Base-by-base conservation (phyloP, 148 eudicot genomes). In the Chenopodium formosanum region DNA sequence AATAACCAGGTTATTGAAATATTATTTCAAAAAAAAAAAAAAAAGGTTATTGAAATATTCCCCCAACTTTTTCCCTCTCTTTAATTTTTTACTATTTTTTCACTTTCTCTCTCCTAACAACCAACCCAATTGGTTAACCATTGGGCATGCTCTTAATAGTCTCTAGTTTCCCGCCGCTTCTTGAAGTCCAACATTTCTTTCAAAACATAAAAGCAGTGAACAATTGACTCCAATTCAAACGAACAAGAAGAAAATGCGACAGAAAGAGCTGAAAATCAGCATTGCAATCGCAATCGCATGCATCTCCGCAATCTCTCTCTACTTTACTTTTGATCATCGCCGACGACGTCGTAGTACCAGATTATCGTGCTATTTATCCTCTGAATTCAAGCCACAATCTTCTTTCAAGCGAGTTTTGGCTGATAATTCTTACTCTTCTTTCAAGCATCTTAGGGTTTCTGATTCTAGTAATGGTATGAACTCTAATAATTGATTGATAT, bases 361-460 rank as follows among this genome's bases (percentile, higher is more conserved):
- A 44, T 78, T 25, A 48, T 79, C 89, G 0, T 95, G 99, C 76
- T 94, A 96, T 85, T 74, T 96, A 77, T 86, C 83, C 50, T 74
- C 89, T 10, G 92, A 94, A 81, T 19, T 70, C 0, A 96, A 94
- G 60, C 92, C 97, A 14, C 98, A 96, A 74, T 81, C 69, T 82
- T 29, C 77, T 53, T 96, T 96, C 85, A 96, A 90, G 83, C 89
- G 94, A 7, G 87, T 95, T 50, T 81, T 95, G 77, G 99, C 92
- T 8, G 97, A 95, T 77, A 95, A 95, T 46, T 95, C 99, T 0
- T 94, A 90, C 78, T 79, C 92, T 34, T 88, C 91, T 2, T 95
- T 95, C 88, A 94, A 89, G 77, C 99, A 93, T 85, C 89, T 94
- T 85, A 90, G 83, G n/a, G 86, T 80, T 71, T 44, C 73, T 17